These are phyloP conservation scores for Eutrema yunnanense DNA, from an alignment of 345 rosid genomes.

Conservation along the genomic window DNA sequence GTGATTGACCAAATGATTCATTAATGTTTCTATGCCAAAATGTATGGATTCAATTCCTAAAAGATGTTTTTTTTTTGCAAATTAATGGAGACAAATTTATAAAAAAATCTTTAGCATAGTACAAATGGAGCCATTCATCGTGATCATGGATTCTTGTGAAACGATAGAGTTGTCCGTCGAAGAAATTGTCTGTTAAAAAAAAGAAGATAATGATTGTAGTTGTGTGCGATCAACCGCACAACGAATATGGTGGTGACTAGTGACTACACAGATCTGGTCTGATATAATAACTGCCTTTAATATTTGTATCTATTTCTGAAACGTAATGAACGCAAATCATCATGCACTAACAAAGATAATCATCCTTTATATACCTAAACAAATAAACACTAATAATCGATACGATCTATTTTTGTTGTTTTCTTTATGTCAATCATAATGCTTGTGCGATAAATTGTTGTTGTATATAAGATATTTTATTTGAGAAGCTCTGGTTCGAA, in stretches of 20 bases:
- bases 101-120: too few relatives aligned
- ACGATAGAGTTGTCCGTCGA: too few relatives aligned
- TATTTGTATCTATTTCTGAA: not conserved
- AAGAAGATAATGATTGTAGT: not conserved
- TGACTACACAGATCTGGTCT: constrained; percentile 14
- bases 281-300: not conserved
- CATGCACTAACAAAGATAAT: not conserved
- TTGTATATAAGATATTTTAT: not conserved
- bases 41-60: too few relatives aligned
- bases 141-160: too few relatives aligned
- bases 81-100: too few relatives aligned
- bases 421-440: not conserved
- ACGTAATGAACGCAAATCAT: constrained; percentile 16
- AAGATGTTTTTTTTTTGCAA: too few relatives aligned
- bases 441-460: not conserved
- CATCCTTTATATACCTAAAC: not conserved
- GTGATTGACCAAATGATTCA: too few relatives aligned
- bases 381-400: not conserved
- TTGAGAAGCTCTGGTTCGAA: not conserved
- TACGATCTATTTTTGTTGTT: not conserved
- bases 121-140: too few relatives aligned
- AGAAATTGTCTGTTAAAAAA: too few relatives aligned
- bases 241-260: not conserved
- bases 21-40: too few relatives aligned
- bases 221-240: constrained; percentile 14